Percentiles rank a stretch among this genome's conserved stretches.
phyloP scores from a whole-genome alignment of 257 asterid genomes.

The Lithospermum erythrorhizon region DNA sequence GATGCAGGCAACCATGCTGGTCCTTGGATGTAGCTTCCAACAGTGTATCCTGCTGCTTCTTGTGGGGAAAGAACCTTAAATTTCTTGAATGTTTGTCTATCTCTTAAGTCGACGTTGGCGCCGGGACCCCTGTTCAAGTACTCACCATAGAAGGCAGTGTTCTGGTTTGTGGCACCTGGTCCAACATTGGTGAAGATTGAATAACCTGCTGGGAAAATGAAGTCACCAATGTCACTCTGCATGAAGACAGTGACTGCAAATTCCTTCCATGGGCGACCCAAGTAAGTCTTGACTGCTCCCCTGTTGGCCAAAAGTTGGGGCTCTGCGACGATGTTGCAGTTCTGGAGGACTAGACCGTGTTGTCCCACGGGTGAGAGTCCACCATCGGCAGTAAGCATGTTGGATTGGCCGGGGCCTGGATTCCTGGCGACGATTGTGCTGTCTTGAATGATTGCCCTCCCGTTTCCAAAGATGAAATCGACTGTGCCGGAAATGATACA shows the following conservation, averaged over 20 bases:
- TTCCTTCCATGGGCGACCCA: slow-evolving; percentile 14
- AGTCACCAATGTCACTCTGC: slow-evolving; percentile 20
- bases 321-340: slow-evolving; percentile 4
- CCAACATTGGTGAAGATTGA: slow-evolving; percentile 14
- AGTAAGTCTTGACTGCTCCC: not conserved
- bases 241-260: slow-evolving; percentile 9
- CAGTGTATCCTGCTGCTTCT: not conserved
- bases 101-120: slow-evolving; percentile 13
- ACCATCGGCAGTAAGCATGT: slow-evolving; percentile 14
- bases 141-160: slow-evolving; percentile 30
- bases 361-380: not conserved
- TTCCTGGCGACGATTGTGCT: slow-evolving; percentile 30
- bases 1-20: not conserved
- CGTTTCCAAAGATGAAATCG: slow-evolving; percentile 52
- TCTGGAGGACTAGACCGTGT: slow-evolving; percentile 7
- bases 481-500: slow-evolving; percentile 51
- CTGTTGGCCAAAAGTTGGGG: not conserved
- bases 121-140: slow-evolving; percentile 39
- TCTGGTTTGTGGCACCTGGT: slow-evolving; percentile 17
- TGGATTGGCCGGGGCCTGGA: slow-evolving; percentile 5
- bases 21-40: not conserved
- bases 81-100: not conserved
- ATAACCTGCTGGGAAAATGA: slow-evolving; percentile 39
- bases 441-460: slow-evolving; percentile 36
- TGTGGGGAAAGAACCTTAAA: not conserved